Evolutionary conservation across 179 eudicot species (phyloP).

Genomic region (Gypsophila paniculata): DNA sequence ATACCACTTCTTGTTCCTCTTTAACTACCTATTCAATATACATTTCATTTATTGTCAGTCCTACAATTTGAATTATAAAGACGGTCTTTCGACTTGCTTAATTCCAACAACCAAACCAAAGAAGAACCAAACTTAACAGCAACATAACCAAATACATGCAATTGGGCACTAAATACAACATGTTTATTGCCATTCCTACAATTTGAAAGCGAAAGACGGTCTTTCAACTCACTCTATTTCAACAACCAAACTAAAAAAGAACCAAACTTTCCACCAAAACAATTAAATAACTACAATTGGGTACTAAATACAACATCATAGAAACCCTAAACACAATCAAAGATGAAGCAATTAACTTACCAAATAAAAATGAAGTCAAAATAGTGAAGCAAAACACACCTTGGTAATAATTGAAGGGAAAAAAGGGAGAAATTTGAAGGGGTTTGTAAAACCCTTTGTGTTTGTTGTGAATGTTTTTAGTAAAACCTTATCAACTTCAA

Average conservation of each 20-base stretch:
- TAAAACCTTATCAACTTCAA: slow-evolving; percentile 35
- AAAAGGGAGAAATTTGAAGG: slow-evolving; percentile 11
- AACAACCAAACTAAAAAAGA: neutral
- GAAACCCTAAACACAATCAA: slow-evolving; percentile 20
- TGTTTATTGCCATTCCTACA: no score
- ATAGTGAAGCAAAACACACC: slow-evolving; percentile 18
- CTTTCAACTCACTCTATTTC: no score
- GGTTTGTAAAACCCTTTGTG: slow-evolving; percentile 12
- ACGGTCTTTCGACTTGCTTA: no score
- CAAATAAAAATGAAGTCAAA: neutral
- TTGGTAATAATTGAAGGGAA: neutral
- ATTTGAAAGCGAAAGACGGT: no score
- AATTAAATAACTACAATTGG: slow-evolving; percentile 5
- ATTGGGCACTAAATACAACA: neutral
- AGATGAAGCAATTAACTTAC: neutral
- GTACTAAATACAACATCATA: neutral
- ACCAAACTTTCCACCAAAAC: neutral
- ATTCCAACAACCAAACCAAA: neutral
- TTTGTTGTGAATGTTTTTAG: neutral
- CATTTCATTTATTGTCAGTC: no score
- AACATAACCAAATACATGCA: neutral
- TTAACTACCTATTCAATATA: no score
- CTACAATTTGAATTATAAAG: no score
- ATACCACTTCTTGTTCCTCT: no score
- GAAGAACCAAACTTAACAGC: slow-evolving; percentile 3